Conservation (phyloP, 495 filamentous ascomycete species). For the Aspergillus steynii region DNA sequence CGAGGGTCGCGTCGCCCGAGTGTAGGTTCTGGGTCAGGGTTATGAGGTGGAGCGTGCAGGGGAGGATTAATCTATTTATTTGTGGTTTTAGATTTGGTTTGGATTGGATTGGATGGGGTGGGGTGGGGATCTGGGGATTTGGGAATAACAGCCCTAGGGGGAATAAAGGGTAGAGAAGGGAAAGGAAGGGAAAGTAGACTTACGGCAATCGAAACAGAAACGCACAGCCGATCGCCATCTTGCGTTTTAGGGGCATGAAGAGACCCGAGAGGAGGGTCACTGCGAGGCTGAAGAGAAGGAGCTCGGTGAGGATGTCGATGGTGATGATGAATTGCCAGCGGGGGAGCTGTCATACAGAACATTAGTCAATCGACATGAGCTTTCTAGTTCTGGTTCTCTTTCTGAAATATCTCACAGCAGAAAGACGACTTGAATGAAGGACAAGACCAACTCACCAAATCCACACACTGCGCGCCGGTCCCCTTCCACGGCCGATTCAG, state of each 20-base stretch:
- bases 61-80: slow-evolving; percentile 37
- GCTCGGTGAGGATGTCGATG: slow-evolving; percentile 45
- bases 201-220: slow-evolving; percentile 50
- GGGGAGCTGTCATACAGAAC: slow-evolving; percentile 25
- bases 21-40: slow-evolving; percentile 23
- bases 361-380: background rate
- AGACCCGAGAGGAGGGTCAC: slow-evolving; percentile 42
- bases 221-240: slow-evolving; percentile 43
- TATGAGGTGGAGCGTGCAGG: slow-evolving; percentile 23
- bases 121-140: background rate
- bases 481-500: slow-evolving; percentile 39
- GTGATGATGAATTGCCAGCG: slow-evolving; percentile 46
- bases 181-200: slow-evolving; percentile 11
- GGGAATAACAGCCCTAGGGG: too few relatives aligned
- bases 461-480: slow-evolving; percentile 32
- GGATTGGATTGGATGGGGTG: background rate
- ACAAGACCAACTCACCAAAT: slow-evolving; percentile 31
- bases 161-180: background rate
- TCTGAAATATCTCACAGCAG: too few relatives aligned
- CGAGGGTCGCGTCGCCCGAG: slow-evolving; percentile 38
- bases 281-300: slow-evolving; percentile 39
- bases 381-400: too few relatives aligned
- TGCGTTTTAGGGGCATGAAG: slow-evolving; percentile 40
- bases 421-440: too few relatives aligned
- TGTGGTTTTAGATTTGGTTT: background rate